A percentile compares a stretch with the other conserved stretches of the same genome.
phyloP scores from a whole-genome alignment of 2,329 filamentous ascomycete species.

The Talaromyces sp. region DNA sequence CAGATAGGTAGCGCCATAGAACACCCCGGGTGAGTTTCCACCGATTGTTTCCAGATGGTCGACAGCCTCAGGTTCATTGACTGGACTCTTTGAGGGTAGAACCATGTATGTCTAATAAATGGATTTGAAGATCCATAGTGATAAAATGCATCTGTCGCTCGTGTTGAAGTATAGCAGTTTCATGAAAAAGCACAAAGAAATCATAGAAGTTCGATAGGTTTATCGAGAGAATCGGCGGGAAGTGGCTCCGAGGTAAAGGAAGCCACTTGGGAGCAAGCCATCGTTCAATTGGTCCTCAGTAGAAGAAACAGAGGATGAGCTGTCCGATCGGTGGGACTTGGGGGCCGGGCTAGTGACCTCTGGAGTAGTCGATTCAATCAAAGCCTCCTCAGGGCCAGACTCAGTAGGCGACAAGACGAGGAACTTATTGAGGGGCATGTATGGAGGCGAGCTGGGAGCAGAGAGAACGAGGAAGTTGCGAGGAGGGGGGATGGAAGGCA shows the following conservation, averaged over 20 bases:
- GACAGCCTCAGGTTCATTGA: background rate
- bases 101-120: conserved; percentile 11
- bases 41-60: conserved; percentile 2
- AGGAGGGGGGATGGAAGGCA: conserved; percentile 35
- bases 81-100: conserved; percentile 2
- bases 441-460: conserved; percentile 20
- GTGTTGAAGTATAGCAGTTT: conserved; percentile 10
- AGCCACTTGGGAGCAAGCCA: conserved; percentile 26
- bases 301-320: conserved; percentile 30
- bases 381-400: conserved; percentile 28
- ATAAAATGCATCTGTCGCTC: conserved; percentile 20
- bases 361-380: conserved; percentile 11
- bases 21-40: conserved; percentile 19
- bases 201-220: background rate
- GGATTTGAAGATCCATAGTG: conserved; percentile 9
- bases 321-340: conserved; percentile 29
- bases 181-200: conserved; percentile 6
- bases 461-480: conserved; percentile 36
- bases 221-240: conserved; percentile 15
- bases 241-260: conserved; percentile 33
- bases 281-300: conserved; percentile 12
- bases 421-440: conserved; percentile 26
- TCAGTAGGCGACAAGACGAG: conserved; percentile 34
- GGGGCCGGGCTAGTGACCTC: conserved; percentile 10
- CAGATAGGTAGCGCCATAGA: conserved; percentile 15